Evolutionary conservation across 2,329 filamentous ascomycete species (phyloP), one percentile per base, ranked within the genome.

Genomic region (Sphaerostilbella broomeana): DNA sequence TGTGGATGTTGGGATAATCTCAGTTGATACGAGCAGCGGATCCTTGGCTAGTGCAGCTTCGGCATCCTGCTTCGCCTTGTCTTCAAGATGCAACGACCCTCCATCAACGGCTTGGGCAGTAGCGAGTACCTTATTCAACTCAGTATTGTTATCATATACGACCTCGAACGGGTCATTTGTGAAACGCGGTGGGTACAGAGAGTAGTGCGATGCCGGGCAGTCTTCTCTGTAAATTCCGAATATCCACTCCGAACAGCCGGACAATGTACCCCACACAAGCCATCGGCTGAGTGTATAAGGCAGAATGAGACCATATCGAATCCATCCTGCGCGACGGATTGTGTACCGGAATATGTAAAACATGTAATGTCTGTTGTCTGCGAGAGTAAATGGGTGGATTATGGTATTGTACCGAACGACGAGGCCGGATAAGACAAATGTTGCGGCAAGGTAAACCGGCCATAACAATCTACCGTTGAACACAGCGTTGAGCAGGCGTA

Each of bases 291-390:
- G 9, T 3, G 84, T 72, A 60, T 98, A 97, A 1, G 82, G 65
- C 0, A 81, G 69, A 0, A 82, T 73, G 2, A 84, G 79, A 1
- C 73, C 61, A 51, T 87, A 88, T 24, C 81, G 81, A 36, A 86
- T 62, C 13, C 68, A 62, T 2, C 70, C 67, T 28, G 85, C 75
- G 5, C 72, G 72, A 3, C 84, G 74, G 25, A 97, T 81, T 5
- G 84, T 81, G 53, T 88, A 79, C 2, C 88, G 81, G 68, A 98
- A 98, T 44, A 94, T 70, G 64, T 98, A 98, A 62, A 98, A 98
- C 59, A 94, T 83, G 66, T 95, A 98, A 60, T 98, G 92, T 3
- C 92, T 74, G 61, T 98, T 98, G 61, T 98, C 92, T 22, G 92
- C 92, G 1, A 97, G 74, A 0, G 89, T 95, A 58, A 97, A 98